These are phyloP conservation scores for Suillus subaureus DNA, from an alignment of 768 basidiomycete species.

Conservation along the genomic window DNA sequence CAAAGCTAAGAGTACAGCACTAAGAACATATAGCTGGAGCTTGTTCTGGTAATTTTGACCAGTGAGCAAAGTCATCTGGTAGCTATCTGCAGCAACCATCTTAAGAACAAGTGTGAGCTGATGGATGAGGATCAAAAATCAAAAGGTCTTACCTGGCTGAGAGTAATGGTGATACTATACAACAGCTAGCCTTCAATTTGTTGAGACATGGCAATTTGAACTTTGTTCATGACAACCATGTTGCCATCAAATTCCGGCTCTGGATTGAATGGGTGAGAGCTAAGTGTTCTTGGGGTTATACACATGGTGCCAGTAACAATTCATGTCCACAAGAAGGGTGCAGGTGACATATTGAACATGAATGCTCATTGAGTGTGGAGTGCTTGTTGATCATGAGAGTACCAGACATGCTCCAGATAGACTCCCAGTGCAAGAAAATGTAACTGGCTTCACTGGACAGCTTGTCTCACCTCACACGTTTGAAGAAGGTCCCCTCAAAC, in stretches of 20 bases:
- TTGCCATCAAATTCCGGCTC: constrained; percentile 54
- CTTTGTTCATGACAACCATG: constrained; percentile 75
- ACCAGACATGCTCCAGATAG: no score
- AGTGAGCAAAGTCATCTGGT: constrained; percentile 92
- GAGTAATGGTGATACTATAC: constrained; percentile 85
- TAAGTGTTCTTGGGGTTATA: constrained; percentile 51
- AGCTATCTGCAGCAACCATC: constrained; percentile 90
- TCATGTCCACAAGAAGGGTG: no score
- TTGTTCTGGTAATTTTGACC: constrained; percentile 84
- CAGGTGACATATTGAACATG: no score
- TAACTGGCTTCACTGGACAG: no score
- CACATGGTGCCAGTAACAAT: no score
- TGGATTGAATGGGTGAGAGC: constrained; percentile 53
- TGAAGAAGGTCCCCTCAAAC: no score
- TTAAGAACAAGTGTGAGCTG: constrained; percentile 28
- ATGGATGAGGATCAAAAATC: not conserved
- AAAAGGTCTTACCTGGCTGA: constrained; percentile 65
- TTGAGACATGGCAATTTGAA: constrained; percentile 83
- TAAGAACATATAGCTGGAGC: constrained; percentile 89
- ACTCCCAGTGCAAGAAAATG: no score
- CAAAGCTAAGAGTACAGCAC: constrained; percentile 82
- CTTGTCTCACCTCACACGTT: no score
- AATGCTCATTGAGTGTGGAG: no score
- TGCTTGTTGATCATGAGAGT: no score
- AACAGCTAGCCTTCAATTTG: constrained; percentile 86